Evolutionary conservation across 208 protist species (phyloP).

Genomic region (Wallacemonas collosoma): DNA sequence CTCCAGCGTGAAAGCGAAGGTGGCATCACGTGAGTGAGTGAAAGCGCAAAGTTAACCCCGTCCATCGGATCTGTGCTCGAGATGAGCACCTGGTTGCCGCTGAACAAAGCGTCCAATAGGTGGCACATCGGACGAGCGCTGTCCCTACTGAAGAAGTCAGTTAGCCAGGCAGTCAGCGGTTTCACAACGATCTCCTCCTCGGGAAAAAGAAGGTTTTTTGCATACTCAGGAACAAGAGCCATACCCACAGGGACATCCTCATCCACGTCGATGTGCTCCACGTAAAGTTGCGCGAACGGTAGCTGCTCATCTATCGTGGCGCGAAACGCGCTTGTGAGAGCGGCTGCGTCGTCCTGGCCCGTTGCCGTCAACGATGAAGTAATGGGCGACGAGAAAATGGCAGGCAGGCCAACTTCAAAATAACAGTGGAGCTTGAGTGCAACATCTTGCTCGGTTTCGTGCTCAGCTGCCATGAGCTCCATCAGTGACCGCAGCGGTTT

Average conservation of each 20-base stretch:
- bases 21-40: slow-evolving; percentile 65
- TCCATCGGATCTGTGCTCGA: slow-evolving; percentile 37
- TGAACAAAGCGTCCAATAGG: slow-evolving; percentile 64
- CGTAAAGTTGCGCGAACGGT: slow-evolving; percentile 26
- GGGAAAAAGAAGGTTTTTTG: slow-evolving; percentile 15
- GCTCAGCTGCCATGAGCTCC: slow-evolving; percentile 34
- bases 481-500: slow-evolving; percentile 57
- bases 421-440: slow-evolving; percentile 31
- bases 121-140: slow-evolving; percentile 22
- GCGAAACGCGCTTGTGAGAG: slow-evolving; percentile 10
- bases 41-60: slow-evolving; percentile 54
- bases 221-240: slow-evolving; percentile 13
- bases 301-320: slow-evolving; percentile 24
- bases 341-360: slow-evolving; percentile 5
- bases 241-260: slow-evolving; percentile 5
- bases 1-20: slow-evolving; percentile 30
- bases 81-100: slow-evolving; percentile 75
- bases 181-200: slow-evolving; percentile 33
- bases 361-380: not conserved
- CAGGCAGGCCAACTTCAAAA: slow-evolving; percentile 35
- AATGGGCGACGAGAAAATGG: slow-evolving; percentile 25
- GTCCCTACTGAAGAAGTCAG: slow-evolving; percentile 33
- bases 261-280: slow-evolving; percentile 25
- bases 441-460: slow-evolving; percentile 25
- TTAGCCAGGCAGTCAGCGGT: slow-evolving; percentile 66